These are phyloP conservation scores for Mycena pura DNA, from an alignment of 768 basidiomycete species.

Conservation along the genomic window DNA sequence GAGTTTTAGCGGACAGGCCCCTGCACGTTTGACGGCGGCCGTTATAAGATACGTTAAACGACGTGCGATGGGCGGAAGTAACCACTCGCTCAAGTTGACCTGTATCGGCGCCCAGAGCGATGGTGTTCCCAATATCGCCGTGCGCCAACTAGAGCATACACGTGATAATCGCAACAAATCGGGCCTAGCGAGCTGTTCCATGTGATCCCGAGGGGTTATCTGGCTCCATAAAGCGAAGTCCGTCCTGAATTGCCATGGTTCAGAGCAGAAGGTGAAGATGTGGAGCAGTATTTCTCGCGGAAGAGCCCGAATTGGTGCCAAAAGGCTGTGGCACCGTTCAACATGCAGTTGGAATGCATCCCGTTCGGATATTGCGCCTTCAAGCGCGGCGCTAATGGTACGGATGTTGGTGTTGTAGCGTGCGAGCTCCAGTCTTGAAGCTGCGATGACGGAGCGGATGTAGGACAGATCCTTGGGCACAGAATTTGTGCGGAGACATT, in stretches of 20 bases:
- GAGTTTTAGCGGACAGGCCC: background rate
- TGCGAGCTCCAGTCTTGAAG: too few relatives aligned
- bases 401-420: too few relatives aligned
- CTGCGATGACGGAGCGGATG: too few relatives aligned
- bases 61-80: background rate
- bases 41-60: background rate
- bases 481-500: too few relatives aligned
- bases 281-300: constrained; percentile 6
- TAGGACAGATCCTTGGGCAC: too few relatives aligned
- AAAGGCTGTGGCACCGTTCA: background rate
- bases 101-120: constrained; percentile 9
- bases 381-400: background rate
- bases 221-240: background rate
- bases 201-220: background rate
- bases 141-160: constrained; percentile 6
- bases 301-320: constrained; percentile 11
- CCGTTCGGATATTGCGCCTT: background rate
- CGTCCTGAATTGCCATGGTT: background rate
- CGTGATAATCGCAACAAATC: background rate
- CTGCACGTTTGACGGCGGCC: background rate
- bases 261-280: background rate
- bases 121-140: constrained; percentile 2
- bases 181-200: constrained; percentile 4
- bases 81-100: constrained; percentile 8
- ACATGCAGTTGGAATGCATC: background rate